These are phyloP conservation scores for Fusarium palustre DNA, from an alignment of 2,329 filamentous ascomycete genomes.

Conservation along the genomic window DNA sequence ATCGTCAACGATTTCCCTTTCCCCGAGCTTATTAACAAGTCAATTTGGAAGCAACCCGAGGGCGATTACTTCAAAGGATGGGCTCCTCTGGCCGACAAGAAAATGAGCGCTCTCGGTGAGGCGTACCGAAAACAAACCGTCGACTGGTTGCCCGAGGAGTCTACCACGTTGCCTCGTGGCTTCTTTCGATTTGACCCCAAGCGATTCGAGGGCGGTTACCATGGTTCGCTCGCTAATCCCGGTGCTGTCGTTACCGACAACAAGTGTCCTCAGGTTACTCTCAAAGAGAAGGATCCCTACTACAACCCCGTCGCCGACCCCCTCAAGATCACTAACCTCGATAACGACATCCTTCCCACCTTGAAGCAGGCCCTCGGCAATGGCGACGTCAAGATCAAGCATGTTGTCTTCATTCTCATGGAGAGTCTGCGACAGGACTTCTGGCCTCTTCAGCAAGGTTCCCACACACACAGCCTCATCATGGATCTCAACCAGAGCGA, in stretches of 20 bases:
- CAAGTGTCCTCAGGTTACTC: constrained; percentile 32
- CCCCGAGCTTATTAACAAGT: constrained; percentile 46
- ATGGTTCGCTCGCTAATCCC: constrained; percentile 26
- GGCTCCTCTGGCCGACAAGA: constrained; percentile 44
- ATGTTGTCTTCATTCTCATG: constrained; percentile 58
- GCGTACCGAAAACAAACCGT: constrained; percentile 45
- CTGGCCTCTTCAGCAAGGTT: constrained; percentile 58
- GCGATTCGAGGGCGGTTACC: constrained; percentile 41
- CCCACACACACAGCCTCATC: constrained; percentile 53
- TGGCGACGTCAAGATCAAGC: constrained; percentile 55
- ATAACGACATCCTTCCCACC: constrained; percentile 49
- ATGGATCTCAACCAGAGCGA: constrained; percentile 37
- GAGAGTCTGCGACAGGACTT: constrained; percentile 60
- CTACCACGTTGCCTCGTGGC: constrained; percentile 38
- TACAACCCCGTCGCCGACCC: constrained; percentile 57
- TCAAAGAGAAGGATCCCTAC: constrained; percentile 46
- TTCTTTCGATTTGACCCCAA: constrained; percentile 48
- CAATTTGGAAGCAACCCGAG: constrained; percentile 43
- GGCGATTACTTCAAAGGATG: constrained; percentile 52
- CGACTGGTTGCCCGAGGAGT: constrained; percentile 47
- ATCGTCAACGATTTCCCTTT: constrained; percentile 48
- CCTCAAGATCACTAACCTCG: constrained; percentile 56
- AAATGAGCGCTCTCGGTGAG: constrained; percentile 38
- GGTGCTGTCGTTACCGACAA: constrained; percentile 8
- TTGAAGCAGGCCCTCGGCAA: constrained; percentile 46